Evolutionary conservation across 352 stramenopile species (phyloP).

Genomic region (Phytophthora hybrid): DNA sequence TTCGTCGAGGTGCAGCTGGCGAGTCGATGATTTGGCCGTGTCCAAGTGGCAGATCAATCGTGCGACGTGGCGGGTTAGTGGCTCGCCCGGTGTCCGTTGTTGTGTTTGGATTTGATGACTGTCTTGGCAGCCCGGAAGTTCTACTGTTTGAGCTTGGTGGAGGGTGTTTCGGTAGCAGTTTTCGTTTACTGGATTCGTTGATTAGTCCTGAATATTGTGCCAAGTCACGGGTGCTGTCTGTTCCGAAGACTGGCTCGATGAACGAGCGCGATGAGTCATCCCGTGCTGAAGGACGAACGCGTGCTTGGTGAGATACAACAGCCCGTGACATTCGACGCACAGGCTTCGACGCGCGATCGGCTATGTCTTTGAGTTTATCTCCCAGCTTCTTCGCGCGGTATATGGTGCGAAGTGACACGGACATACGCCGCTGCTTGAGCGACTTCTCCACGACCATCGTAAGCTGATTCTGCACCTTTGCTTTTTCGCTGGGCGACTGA

Average conservation of each 20-base stretch:
- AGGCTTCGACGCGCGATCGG: slow-evolving; percentile 58
- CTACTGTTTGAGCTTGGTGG: slow-evolving; percentile 3
- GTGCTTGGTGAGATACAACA: slow-evolving; percentile 20
- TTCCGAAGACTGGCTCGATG: slow-evolving; percentile 9
- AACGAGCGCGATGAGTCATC: slow-evolving; percentile 24
- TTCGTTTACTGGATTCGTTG: slow-evolving; percentile 18
- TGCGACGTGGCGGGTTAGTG: not conserved
- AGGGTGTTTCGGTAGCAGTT: slow-evolving; percentile 24
- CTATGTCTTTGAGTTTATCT: slow-evolving; percentile 87
- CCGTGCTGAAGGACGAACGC: slow-evolving; percentile 32
- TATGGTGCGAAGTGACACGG: slow-evolving; percentile 74
- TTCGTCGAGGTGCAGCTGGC: not conserved
- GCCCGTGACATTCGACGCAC: slow-evolving; percentile 35
- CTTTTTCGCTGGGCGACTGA: slow-evolving; percentile 71
- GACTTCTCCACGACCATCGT: slow-evolving; percentile 84
- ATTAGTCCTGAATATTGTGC: slow-evolving; percentile 31
- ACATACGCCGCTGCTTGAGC: slow-evolving; percentile 77
- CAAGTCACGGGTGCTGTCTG: slow-evolving; percentile 38
- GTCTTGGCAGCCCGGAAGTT: slow-evolving; percentile 15
- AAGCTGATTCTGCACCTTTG: slow-evolving; percentile 81
- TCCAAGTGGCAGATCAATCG: not conserved
- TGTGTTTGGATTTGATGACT: slow-evolving; percentile 9
- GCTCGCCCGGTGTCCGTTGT: slow-evolving; percentile 11
- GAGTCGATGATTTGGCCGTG: not conserved
- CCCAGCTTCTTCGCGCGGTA: slow-evolving; percentile 84